A percentile compares a stretch with the other conserved stretches of the same genome.
Conservation (phyloP, 805 yeast genomes). For the Pichia thaimueangensis region DNA sequence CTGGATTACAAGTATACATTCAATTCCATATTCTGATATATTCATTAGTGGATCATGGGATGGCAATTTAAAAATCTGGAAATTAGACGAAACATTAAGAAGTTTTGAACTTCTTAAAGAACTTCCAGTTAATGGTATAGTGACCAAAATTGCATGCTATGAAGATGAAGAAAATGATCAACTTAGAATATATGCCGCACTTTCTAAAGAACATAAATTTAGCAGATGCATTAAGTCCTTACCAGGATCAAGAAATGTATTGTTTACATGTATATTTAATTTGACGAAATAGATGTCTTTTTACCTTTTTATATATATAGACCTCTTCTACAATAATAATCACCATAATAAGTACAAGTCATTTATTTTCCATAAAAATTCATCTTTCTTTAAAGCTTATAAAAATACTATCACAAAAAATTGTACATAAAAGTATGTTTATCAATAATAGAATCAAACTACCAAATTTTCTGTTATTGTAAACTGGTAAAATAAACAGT, state of each 20-base stretch:
- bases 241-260: slow-evolving; percentile 67
- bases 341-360: no score
- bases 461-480: no score
- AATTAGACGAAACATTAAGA: slow-evolving; percentile 57
- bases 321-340: no score
- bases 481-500: no score
- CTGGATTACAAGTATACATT: slow-evolving; percentile 76
- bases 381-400: not conserved
- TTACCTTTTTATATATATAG: no score
- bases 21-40: slow-evolving; percentile 78
- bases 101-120: slow-evolving; percentile 51
- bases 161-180: slow-evolving; percentile 48
- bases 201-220: slow-evolving; percentile 78
- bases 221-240: slow-evolving; percentile 77
- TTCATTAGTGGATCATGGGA: slow-evolving; percentile 87
- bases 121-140: slow-evolving; percentile 62
- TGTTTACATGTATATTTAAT: slow-evolving; percentile 47
- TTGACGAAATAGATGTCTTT: slow-evolving; percentile 6
- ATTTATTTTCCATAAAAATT: no score
- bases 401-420: not conserved
- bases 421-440: no score
- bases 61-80: slow-evolving; percentile 77
- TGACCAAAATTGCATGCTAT: slow-evolving; percentile 50
- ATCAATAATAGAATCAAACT: slow-evolving; percentile 1
- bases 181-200: slow-evolving; percentile 54